These are phyloP conservation scores for Thoreauomyces humboldtii DNA, from an alignment of 192 early-diverging fungal species.

Conservation along the genomic window DNA sequence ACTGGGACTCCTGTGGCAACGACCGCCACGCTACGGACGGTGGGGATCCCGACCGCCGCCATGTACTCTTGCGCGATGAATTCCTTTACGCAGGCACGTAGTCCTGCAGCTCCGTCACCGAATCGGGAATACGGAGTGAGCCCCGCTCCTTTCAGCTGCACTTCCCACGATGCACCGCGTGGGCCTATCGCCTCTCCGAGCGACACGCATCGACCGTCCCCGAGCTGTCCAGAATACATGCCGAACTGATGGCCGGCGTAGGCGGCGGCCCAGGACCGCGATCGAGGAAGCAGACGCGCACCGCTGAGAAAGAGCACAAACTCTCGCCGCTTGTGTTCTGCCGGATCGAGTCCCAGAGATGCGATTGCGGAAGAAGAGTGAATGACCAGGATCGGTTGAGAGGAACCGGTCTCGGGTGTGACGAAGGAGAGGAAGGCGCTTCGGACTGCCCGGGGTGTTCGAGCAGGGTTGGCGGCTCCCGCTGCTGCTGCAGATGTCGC, in stretches of 20 bases:
- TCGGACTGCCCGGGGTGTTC: slow-evolving; percentile 7
- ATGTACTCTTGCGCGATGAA: slow-evolving; percentile 71
- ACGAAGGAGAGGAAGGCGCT: slow-evolving; percentile 8
- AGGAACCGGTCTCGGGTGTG: not conserved
- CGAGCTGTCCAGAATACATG: slow-evolving; percentile 53
- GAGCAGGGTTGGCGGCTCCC: not conserved
- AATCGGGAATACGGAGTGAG: slow-evolving; percentile 80
- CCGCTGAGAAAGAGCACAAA: slow-evolving; percentile 12
- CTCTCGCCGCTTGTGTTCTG: slow-evolving; percentile 4
- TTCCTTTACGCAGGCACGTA: slow-evolving; percentile 79
- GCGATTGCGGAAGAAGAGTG: not conserved
- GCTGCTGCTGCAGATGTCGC: not conserved
- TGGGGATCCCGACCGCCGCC: slow-evolving; percentile 66
- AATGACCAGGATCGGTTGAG: slow-evolving; percentile 3
- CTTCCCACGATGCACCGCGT: slow-evolving; percentile 50
- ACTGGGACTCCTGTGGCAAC: slow-evolving; percentile 56
- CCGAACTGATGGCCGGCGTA: slow-evolving; percentile 54
- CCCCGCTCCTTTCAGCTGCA: slow-evolving; percentile 82
- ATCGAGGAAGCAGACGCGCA: not conserved
- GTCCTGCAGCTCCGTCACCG: slow-evolving; percentile 78
- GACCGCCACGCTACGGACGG: slow-evolving; percentile 71
- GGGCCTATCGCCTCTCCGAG: slow-evolving; percentile 53
- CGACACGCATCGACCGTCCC: slow-evolving; percentile 81
- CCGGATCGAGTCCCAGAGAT: not conserved
- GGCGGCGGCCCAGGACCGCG: slow-evolving; percentile 32